Evolutionary conservation across 768 basidiomycete genomes (phyloP).

Genomic region (Boletus rubropictus): DNA sequence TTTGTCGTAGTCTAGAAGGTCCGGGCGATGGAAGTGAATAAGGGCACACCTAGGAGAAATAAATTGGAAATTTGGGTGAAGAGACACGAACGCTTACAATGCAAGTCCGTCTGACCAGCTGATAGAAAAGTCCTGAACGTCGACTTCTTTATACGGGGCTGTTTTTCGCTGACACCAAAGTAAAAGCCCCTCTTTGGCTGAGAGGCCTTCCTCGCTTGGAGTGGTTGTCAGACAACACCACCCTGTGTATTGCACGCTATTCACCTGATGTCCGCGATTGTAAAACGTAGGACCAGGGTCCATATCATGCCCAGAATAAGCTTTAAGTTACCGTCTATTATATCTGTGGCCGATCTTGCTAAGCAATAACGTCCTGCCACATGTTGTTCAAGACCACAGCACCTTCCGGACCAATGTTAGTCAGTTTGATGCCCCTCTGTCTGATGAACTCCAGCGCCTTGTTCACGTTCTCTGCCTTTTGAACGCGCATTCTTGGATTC

Average conservation of each 20-base stretch:
- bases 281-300: conserved; percentile 95
- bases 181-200: conserved; percentile 93
- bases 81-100: conserved; percentile 50
- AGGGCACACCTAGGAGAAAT: conserved; percentile 75
- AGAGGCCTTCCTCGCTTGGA: conserved; percentile 91
- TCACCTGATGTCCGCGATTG: conserved; percentile 96
- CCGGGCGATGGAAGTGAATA: conserved; percentile 96
- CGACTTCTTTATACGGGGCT: conserved; percentile 80
- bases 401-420: conserved; percentile 98
- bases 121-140: conserved; percentile 88
- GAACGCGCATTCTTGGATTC: conserved; percentile 84
- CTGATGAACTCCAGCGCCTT: conserved; percentile 95
- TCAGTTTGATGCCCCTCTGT: conserved; percentile 88
- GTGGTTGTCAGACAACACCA: conserved; percentile 8
- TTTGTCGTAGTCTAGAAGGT: conserved; percentile 83
- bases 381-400: conserved; percentile 4
- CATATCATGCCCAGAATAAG: conserved; percentile 99
- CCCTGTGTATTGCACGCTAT: conserved; percentile 21
- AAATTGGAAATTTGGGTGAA: conserved; percentile 1
- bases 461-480: conserved; percentile 98
- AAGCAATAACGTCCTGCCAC: neutral
- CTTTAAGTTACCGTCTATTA: conserved; percentile 98
- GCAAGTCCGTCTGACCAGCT: conserved; percentile 97
- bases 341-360: conserved; percentile 50
- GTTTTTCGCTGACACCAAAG: conserved; percentile 99